These are phyloP conservation scores for Suillus occidentalis DNA, from an alignment of 768 basidiomycete species.

Conservation along the genomic window DNA sequence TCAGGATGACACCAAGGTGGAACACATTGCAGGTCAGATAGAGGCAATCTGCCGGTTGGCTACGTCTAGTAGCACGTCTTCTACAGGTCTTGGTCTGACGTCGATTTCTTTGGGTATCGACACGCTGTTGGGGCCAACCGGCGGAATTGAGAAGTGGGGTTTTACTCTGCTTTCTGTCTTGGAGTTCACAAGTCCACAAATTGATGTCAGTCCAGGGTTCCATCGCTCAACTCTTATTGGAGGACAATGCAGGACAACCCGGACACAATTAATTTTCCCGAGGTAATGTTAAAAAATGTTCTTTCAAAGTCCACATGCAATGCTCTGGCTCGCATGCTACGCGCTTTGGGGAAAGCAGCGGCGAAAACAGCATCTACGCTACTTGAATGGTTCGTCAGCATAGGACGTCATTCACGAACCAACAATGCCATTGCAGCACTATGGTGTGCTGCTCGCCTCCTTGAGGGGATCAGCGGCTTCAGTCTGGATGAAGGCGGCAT, in stretches of 20 bases:
- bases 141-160: conserved; percentile 91
- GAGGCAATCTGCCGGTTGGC: conserved; percentile 64
- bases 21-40: conserved; percentile 65
- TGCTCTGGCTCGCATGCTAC: conserved; percentile 71
- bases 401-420: conserved; percentile 46
- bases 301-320: conserved; percentile 49
- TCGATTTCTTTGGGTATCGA: conserved; percentile 55
- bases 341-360: conserved; percentile 62
- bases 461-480: conserved; percentile 68
- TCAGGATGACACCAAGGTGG: conserved; percentile 72
- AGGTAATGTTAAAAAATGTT: conserved; percentile 55
- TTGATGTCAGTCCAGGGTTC: conserved; percentile 48
- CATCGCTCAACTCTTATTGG: conserved; percentile 56
- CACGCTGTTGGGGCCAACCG: conserved; percentile 73
- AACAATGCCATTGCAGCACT: conserved; percentile 64
- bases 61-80: conserved; percentile 14
- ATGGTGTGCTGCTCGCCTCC: conserved; percentile 78
- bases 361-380: conserved; percentile 68
- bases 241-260: conserved; percentile 42
- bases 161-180: conserved; percentile 83
- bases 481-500: conserved; percentile 36
- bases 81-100: conserved; percentile 29
- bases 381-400: conserved; percentile 80
- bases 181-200: conserved; percentile 61
- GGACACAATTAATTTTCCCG: conserved; percentile 52